These are phyloP conservation scores for Salix udensis DNA, from an alignment of 345 rosid genomes.

Conservation along the genomic window DNA sequence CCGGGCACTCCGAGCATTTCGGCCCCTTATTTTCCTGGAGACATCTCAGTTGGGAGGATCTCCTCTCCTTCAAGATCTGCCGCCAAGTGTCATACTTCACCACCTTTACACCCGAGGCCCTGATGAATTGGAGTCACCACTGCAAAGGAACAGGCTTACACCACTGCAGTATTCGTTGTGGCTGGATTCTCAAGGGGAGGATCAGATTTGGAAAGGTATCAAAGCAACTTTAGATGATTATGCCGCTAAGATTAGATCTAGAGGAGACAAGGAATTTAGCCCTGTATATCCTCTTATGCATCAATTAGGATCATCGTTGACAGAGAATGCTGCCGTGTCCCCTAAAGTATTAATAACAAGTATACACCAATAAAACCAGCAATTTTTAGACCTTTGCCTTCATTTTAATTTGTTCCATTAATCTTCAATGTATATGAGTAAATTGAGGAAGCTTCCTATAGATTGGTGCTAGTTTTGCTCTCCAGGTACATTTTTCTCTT, in stretches of 20 bases:
- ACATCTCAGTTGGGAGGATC: slow-evolving; percentile 76
- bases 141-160: slow-evolving; percentile 82
- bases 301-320: slow-evolving; percentile 70
- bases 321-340: slow-evolving; percentile 29
- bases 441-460: not conserved
- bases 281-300: slow-evolving; percentile 96
- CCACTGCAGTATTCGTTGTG: slow-evolving; percentile 83
- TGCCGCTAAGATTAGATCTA: slow-evolving; percentile 62
- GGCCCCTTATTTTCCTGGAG: slow-evolving; percentile 90
- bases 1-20: slow-evolving; percentile 90
- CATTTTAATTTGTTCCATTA: not conserved
- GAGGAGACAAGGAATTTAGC: slow-evolving; percentile 97
- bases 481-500: not conserved
- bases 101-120: slow-evolving; percentile 95
- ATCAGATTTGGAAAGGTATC: slow-evolving; percentile 96
- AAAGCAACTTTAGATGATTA: slow-evolving; percentile 96
- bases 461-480: not conserved
- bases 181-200: slow-evolving; percentile 94
- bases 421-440: not conserved
- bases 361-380: not conserved
- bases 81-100: slow-evolving; percentile 78
- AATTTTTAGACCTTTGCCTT: not conserved
- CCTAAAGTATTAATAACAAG: not conserved
- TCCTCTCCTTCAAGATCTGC: slow-evolving; percentile 85
- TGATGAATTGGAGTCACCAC: slow-evolving; percentile 76